Conservation (phyloP, 306 rosid genomes). For the Ammopiptanthus mongolicus region DNA sequence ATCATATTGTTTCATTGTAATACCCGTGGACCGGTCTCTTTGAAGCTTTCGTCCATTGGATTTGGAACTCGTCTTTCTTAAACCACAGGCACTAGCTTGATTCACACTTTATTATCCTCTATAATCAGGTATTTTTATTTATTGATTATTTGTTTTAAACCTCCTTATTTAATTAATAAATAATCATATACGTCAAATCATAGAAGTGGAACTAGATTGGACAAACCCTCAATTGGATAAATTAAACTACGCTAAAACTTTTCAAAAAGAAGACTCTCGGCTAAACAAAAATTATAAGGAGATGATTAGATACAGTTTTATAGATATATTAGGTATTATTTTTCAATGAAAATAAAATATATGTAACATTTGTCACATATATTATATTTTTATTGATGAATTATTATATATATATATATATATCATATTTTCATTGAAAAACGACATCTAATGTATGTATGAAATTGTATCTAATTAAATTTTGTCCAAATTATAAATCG, state of each 20-base stretch:
- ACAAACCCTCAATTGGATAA: not conserved
- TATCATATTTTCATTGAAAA: too few species aligned
- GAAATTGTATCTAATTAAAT: too few species aligned
- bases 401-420: too few species aligned
- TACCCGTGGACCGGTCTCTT: not conserved
- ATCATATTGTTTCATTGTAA: conserved; percentile 1
- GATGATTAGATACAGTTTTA: too few species aligned
- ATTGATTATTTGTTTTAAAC: not conserved
- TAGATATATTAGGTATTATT: too few species aligned
- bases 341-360: too few species aligned
- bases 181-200: conserved; percentile 1
- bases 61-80: conserved; percentile 1
- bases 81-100: not conserved
- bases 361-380: too few species aligned
- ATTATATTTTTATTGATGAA: too few species aligned
- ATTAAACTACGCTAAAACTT: not conserved
- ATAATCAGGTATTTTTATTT: not conserved
- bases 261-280: not conserved
- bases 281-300: not conserved
- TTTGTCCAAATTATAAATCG: not conserved
- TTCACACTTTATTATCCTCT: not conserved
- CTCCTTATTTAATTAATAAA: not conserved
- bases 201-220: not conserved
- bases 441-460: too few species aligned
- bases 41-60: not conserved